Conservation (phyloP, 169 alveolate species). For the Neospora caninum region DNA sequence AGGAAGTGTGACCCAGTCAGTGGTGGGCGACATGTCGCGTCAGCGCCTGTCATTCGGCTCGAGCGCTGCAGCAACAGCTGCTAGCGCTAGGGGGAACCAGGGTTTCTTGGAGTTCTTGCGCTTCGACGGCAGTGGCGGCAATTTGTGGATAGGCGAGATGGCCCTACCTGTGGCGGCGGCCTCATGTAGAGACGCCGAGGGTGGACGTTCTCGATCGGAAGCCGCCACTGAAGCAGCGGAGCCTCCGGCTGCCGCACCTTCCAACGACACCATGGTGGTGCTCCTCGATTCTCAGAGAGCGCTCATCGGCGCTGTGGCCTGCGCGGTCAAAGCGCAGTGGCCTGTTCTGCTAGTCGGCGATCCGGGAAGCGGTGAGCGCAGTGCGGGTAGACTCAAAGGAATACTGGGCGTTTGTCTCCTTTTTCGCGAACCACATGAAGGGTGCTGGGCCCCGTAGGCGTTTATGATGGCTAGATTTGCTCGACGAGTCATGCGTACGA, state of each 20-base stretch:
- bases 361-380: constrained; percentile 41
- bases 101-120: neutral
- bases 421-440: neutral
- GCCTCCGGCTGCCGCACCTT: neutral
- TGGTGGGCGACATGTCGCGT: too few species aligned
- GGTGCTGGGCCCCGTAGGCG: too few species aligned
- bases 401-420: neutral
- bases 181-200: neutral
- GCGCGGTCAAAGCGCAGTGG: constrained; percentile 57
- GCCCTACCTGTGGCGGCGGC: neutral
- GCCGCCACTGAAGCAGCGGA: neutral
- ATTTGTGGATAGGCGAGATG: neutral
- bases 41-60: too few species aligned
- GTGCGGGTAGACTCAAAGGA: neutral
- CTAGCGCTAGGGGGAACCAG: neutral
- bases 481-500: neutral
- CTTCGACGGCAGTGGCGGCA: neutral
- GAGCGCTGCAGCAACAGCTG: neutral
- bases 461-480: neutral
- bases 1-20: neutral
- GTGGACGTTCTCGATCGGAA: neutral
- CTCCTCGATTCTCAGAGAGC: constrained; percentile 29
- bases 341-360: constrained; percentile 57
- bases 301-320: constrained; percentile 21
- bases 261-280: neutral